These are phyloP conservation scores for Heterobasidion occidentale DNA, from an alignment of 1,284 basidiomycete species.

Conservation along the genomic window DNA sequence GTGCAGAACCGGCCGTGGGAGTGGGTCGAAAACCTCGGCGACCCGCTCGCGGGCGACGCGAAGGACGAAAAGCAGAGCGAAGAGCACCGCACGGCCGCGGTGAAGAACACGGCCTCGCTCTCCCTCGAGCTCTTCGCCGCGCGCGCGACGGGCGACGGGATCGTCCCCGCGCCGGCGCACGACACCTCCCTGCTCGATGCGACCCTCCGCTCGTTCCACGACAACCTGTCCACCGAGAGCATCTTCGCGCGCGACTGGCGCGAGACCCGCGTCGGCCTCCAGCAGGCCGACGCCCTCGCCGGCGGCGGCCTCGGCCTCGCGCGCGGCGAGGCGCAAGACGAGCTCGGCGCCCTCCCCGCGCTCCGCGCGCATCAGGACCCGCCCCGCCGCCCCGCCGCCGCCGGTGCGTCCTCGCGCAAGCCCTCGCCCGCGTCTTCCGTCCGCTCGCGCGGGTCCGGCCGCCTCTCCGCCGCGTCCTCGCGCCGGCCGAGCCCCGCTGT, in stretches of 20 bases:
- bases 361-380: slow-evolving; percentile 1
- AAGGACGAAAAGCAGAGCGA: slow-evolving; percentile 31
- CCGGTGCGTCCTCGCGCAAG: slow-evolving; percentile 14
- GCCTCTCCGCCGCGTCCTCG: slow-evolving; percentile 15
- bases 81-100: slow-evolving; percentile 27
- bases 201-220: slow-evolving; percentile 52
- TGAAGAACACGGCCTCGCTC: slow-evolving; percentile 66
- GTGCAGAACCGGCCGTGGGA: slow-evolving; percentile 77
- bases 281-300: slow-evolving; percentile 12
- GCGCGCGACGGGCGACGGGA: slow-evolving; percentile 51
- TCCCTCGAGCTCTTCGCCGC: slow-evolving; percentile 65
- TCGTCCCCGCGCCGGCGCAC: slow-evolving; percentile 20
- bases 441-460: slow-evolving; percentile 19
- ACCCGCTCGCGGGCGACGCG: slow-evolving; percentile 33
- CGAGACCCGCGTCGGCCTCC: slow-evolving; percentile 40
- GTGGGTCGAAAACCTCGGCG: slow-evolving; percentile 74
- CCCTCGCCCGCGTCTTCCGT: slow-evolving; percentile 25
- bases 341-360: slow-evolving; percentile 12
- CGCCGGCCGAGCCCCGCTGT: slow-evolving; percentile 22
- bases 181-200: slow-evolving; percentile 30
- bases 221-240: slow-evolving; percentile 51
- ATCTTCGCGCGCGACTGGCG: slow-evolving; percentile 70
- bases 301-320: slow-evolving; percentile 3
- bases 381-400: not conserved
- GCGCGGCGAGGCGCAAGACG: slow-evolving; percentile 26